phyloP scores from a whole-genome alignment of 805 yeast species.

The Lipomyces mesembrius region DNA sequence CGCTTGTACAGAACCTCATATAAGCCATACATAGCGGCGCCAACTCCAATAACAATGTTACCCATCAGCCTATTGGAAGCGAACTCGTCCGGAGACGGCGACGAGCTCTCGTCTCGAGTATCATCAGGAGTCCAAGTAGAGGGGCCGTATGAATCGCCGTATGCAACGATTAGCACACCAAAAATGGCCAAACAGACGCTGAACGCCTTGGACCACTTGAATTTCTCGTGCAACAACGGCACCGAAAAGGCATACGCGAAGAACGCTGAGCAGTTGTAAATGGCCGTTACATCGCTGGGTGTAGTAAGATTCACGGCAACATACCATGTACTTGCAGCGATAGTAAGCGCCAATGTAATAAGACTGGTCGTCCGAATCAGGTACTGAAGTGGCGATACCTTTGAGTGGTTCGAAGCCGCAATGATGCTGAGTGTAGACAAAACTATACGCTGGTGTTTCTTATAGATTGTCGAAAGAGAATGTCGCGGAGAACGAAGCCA shows the following conservation, averaged over 20 bases:
- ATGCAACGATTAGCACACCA: conserved; percentile 82
- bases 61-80: conserved; percentile 52
- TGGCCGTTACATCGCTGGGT: conserved; percentile 86
- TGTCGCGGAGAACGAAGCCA: conserved; percentile 47
- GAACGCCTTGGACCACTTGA: conserved; percentile 63
- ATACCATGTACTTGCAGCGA: conserved; percentile 87
- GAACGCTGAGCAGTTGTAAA: conserved; percentile 87
- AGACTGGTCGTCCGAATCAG: conserved; percentile 52
- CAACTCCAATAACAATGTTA: conserved; percentile 68
- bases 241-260: conserved; percentile 85
- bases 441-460: conserved; percentile 33
- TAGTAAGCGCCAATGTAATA: conserved; percentile 62
- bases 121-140: conserved; percentile 4
- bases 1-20: conserved; percentile 84
- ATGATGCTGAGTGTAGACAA: conserved; percentile 39
- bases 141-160: conserved; percentile 43
- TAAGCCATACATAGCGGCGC: conserved; percentile 51
- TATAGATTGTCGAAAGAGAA: conserved; percentile 34
- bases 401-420: conserved; percentile 28
- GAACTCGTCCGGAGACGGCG: conserved; percentile 34
- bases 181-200: conserved; percentile 73
- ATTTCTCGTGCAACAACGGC: conserved; percentile 67
- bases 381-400: conserved; percentile 53
- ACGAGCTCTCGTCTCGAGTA: background rate
- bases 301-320: conserved; percentile 79